Evolutionary conservation across 352 stramenopile genomes (phyloP).

Genomic region (Globisporangium orthogonon): DNA sequence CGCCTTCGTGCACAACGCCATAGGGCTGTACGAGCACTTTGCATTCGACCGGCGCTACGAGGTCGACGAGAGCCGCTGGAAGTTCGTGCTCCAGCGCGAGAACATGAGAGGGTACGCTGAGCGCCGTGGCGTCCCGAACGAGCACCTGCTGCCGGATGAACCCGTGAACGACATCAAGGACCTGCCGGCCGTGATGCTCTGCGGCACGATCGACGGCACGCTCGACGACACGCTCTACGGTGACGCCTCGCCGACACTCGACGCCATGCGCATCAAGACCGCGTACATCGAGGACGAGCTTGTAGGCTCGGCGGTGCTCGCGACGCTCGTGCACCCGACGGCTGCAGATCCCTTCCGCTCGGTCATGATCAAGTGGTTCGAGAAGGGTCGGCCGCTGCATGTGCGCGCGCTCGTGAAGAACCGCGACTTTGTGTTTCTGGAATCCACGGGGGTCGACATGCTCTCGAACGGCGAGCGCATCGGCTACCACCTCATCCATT

Average conservation of each 20-base stretch:
- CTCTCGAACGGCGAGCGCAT: slow-evolving; percentile 37
- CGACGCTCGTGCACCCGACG: slow-evolving; percentile 26
- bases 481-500: slow-evolving; percentile 63
- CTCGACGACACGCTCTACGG: slow-evolving; percentile 16
- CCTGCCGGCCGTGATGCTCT: slow-evolving; percentile 7
- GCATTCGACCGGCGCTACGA: slow-evolving; percentile 1
- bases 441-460: slow-evolving; percentile 36
- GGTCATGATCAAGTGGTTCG: slow-evolving; percentile 46
- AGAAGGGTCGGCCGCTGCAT: slow-evolving; percentile 34
- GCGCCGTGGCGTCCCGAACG: not conserved
- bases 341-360: slow-evolving; percentile 37
- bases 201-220: slow-evolving; percentile 12
- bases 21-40: slow-evolving; percentile 11
- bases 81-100: slow-evolving; percentile 10
- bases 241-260: slow-evolving; percentile 19
- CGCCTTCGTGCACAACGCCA: slow-evolving; percentile 5
- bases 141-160: not conserved
- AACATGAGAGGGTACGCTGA: slow-evolving; percentile 7
- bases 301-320: slow-evolving; percentile 39
- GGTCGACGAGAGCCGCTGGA: slow-evolving; percentile 12
- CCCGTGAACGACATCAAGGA: slow-evolving; percentile 1
- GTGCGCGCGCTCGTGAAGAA: slow-evolving; percentile 39
- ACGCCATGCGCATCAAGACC: slow-evolving; percentile 45
- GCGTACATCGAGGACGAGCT: slow-evolving; percentile 48
- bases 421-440: slow-evolving; percentile 56